Evolutionary conservation across 345 rosid species (phyloP).

Genomic region (Ceriops decandra): DNA sequence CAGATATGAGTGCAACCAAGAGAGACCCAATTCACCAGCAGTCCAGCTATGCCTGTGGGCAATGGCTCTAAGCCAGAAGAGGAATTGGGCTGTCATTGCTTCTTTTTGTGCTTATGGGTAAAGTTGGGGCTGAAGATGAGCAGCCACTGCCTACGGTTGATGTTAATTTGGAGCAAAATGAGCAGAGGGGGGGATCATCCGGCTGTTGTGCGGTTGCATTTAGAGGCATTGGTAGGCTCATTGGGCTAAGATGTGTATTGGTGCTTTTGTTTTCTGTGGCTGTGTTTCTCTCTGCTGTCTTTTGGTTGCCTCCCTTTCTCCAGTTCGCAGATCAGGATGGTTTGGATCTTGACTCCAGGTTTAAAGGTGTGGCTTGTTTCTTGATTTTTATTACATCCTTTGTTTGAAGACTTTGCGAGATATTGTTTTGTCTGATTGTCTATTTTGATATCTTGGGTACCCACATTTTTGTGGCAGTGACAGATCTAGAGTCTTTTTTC

Average conservation of each 20-base stretch:
- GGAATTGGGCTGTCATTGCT: slow-evolving; percentile 6
- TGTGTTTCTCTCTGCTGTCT: slow-evolving; percentile 69
- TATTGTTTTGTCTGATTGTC: too few species aligned
- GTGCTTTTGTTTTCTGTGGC: slow-evolving; percentile 55
- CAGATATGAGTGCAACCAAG: slow-evolving; percentile 10
- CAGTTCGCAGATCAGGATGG: slow-evolving; percentile 46
- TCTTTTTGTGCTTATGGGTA: slow-evolving; percentile 50
- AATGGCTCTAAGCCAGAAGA: slow-evolving; percentile 2
- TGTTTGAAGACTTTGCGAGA: too few species aligned
- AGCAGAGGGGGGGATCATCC: slow-evolving; percentile 3
- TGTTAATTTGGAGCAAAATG: slow-evolving; percentile 21
- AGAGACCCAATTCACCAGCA: slow-evolving; percentile 12
- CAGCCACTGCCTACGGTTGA: slow-evolving; percentile 41
- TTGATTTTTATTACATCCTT: background rate
- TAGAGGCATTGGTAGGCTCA: slow-evolving; percentile 30
- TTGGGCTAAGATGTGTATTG: slow-evolving; percentile 59
- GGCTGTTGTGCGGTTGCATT: slow-evolving; percentile 29
- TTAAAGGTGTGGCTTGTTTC: slow-evolving; percentile 43
- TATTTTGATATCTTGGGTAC: background rate
- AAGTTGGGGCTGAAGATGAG: slow-evolving; percentile 52
- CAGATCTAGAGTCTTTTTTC: too few species aligned
- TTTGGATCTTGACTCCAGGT: slow-evolving; percentile 73
- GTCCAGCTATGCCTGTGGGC: background rate
- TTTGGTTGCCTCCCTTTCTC: slow-evolving; percentile 79
- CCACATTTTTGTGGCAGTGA: background rate